Base-by-base conservation (phyloP, 2,329 filamentous ascomycete species). In the Trichoderma pleuroti region DNA sequence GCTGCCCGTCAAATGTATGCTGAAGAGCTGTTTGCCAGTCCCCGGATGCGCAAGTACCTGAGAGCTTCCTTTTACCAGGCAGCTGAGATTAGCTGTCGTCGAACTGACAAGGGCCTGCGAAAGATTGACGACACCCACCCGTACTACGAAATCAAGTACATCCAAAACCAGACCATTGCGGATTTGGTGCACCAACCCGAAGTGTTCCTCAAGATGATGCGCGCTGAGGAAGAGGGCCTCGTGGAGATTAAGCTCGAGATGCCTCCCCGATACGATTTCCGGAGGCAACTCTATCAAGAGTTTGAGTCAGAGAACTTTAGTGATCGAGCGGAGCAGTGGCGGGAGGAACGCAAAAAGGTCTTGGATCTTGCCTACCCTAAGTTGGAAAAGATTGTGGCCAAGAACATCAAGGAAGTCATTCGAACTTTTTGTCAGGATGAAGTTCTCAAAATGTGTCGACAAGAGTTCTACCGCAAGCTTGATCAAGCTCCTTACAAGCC, bases 401-500 rank as follows among this genome's bases (percentile, higher is more conserved):
- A 95, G 79, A 93, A 94, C 71, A 93, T 98, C 73, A 98, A 98
- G 81, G 96, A 99, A 78, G 94, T 93, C 60, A 87, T 99, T 74
- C 92, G 94, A 75, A 95, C 94, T 10, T 94, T 95, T 75, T 99
- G 96, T 77, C 95, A 99, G 80, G 94, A 97, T 76, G 91, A 94
- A 76, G 90, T 99, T 63, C 90, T 94, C n/a, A 93, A 91, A 76
- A 88, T 90, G 68, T 97, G 94, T 76, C 92, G 96, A 65, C 93
- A 97, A 75, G 92, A 94, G 72, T 98, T 96, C 80, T 92, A 91
- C 56, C 91, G 92, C 80, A 92, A 94, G 78, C 88, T 99, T 28
- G 96, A 99, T 77, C 96, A 99, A 81, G 94, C 96, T 10, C 96
- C 96, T 0, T 97, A 94, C 82, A 97, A 98, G 81, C 94, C 96